These are phyloP conservation scores for Cenchrus fungigraminus DNA, from an alignment of 176 grass and related monocot genomes.

Conservation along the genomic window DNA sequence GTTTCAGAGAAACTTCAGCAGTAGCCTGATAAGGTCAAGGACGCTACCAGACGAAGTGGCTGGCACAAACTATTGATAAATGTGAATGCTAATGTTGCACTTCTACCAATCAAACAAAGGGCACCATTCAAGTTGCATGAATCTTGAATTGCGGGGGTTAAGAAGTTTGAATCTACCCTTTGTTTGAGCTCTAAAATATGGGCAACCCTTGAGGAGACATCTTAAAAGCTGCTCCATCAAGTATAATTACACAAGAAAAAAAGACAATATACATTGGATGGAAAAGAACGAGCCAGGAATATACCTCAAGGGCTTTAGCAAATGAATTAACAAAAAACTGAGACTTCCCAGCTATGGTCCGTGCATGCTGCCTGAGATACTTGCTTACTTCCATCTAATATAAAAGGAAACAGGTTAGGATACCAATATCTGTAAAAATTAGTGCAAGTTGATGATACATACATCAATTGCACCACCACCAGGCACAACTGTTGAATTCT, in stretches of 20 bases:
- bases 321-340: constrained; percentile 95
- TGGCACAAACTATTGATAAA: neutral
- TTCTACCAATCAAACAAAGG: neutral
- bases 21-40: neutral
- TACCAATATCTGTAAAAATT: neutral
- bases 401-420: neutral
- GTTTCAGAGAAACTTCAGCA: constrained; percentile 15
- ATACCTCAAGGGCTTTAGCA: constrained; percentile 97
- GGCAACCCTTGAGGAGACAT: neutral
- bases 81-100: neutral
- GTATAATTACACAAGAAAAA: neutral
- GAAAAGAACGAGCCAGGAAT: neutral
- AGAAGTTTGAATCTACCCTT: neutral
- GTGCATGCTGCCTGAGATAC: constrained; percentile 72
- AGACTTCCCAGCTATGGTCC: constrained; percentile 85
- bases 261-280: neutral
- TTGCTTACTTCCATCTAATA: constrained; percentile 94
- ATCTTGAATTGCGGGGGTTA: neutral
- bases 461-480: constrained; percentile 98
- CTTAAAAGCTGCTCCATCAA: neutral
- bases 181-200: neutral
- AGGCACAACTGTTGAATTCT: constrained; percentile 92
- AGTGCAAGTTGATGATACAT: constrained; percentile 3
- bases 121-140: neutral
- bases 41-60: neutral